Conservation (phyloP, 306 rosid species). For the Leucaena leucocephala region DNA sequence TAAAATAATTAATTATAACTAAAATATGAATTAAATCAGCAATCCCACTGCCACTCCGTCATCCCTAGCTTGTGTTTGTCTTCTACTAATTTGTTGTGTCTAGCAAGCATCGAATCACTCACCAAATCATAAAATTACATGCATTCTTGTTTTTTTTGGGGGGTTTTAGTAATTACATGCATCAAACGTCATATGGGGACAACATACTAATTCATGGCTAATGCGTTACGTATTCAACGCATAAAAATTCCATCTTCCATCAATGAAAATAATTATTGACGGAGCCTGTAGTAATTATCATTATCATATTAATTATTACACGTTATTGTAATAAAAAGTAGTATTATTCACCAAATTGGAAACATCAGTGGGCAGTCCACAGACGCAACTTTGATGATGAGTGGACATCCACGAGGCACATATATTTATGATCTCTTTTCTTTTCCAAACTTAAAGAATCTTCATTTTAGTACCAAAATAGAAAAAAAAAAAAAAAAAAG, state of each 20-base stretch:
- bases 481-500: too few species aligned
- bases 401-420: conserved; percentile 26
- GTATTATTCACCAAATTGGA: neutral
- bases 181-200: neutral
- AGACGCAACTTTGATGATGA: conserved; percentile 20
- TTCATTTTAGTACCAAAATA: neutral
- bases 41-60: neutral
- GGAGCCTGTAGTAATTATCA: neutral
- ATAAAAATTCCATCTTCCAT: neutral
- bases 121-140: neutral
- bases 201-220: neutral
- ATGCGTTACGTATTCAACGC: neutral
- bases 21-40: too few species aligned
- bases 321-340: neutral
- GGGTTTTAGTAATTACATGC: neutral
- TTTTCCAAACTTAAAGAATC: neutral
- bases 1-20: too few species aligned
- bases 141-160: neutral
- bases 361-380: conserved; percentile 36
- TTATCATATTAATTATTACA: neutral
- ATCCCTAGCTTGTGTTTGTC: neutral
- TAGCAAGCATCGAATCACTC: neutral
- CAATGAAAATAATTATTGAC: neutral
- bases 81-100: neutral
- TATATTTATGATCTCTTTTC: neutral